A percentile compares a stretch with the other conserved stretches of the same genome.
phyloP scores from a whole-genome alignment of 768 basidiomycete genomes.

The Strobilomyces confusus region DNA sequence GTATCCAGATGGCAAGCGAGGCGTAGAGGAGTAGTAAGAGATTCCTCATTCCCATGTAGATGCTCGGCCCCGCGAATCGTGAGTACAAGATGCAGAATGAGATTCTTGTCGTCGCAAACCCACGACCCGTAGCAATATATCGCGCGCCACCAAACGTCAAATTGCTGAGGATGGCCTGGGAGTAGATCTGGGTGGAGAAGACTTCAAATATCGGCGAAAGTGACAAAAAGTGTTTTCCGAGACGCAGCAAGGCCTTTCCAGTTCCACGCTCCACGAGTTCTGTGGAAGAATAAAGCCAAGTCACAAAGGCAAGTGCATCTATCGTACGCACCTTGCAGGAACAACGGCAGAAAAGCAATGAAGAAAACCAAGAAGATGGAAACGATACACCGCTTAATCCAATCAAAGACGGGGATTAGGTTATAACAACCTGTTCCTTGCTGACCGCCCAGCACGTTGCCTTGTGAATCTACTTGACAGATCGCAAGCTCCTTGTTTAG shows the following conservation, averaged over 20 bases:
- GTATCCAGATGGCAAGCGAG: constrained; percentile 89
- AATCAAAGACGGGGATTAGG: constrained; percentile 93
- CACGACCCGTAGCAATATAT: constrained; percentile 98
- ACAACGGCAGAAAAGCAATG: constrained; percentile 94
- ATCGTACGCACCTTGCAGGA: constrained; percentile 75
- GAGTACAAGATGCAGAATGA: constrained; percentile 97
- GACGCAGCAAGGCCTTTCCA: constrained; percentile 88
- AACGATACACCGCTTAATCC: constrained; percentile 95
- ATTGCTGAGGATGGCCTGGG: constrained; percentile 94
- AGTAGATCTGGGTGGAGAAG: constrained; percentile 98
- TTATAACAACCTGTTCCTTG: constrained; percentile 82
- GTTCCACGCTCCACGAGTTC: constrained; percentile 97
- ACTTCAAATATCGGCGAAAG: constrained; percentile 98
- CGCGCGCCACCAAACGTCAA: constrained; percentile 97
- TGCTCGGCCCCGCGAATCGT: constrained; percentile 98
- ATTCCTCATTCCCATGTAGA: constrained; percentile 98
- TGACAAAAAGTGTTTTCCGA: constrained; percentile 95
- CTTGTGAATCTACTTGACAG: constrained; percentile 78
- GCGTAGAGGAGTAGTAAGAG: constrained; percentile 86
- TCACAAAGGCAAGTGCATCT: neutral
- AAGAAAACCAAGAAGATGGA: constrained; percentile 99
- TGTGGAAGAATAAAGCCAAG: constrained; percentile 27
- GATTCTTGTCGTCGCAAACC: constrained; percentile 95
- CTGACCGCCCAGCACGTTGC: constrained; percentile 79
- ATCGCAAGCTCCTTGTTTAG: constrained; percentile 91